These are phyloP conservation scores for Colletotrichum chrysophilum DNA, from an alignment of 2,329 filamentous ascomycete genomes.

Conservation along the genomic window DNA sequence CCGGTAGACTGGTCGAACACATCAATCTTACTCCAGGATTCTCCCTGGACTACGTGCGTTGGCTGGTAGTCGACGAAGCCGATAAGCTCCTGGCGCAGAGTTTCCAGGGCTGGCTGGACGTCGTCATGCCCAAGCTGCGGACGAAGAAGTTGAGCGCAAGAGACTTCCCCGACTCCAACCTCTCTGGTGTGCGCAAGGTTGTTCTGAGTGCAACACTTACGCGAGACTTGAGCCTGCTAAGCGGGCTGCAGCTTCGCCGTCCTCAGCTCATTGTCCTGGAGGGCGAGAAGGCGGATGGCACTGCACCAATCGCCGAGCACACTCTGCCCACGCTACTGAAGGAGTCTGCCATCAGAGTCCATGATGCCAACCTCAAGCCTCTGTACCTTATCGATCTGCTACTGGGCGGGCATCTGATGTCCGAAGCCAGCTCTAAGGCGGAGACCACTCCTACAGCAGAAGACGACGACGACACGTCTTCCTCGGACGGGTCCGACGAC, in stretches of 20 bases:
- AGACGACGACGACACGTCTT: conserved; percentile 30
- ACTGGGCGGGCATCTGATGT: conserved; percentile 54
- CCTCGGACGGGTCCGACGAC: conserved; percentile 31
- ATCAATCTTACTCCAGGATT: conserved; percentile 85
- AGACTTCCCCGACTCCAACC: conserved; percentile 58
- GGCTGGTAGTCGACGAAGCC: conserved; percentile 93
- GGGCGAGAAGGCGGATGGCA: conserved; percentile 40
- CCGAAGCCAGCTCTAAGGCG: conserved; percentile 21
- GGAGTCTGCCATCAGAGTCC: conserved; percentile 72
- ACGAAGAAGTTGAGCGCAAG: conserved; percentile 53
- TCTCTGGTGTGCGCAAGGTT: conserved; percentile 73
- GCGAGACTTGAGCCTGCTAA: conserved; percentile 80
- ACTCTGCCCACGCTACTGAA: conserved; percentile 66
- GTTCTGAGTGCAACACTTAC: conserved; percentile 94
- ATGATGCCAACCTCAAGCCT: conserved; percentile 76
- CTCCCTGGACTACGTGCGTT: conserved; percentile 76
- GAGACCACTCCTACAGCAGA: conserved; percentile 9
- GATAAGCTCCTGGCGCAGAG: conserved; percentile 90
- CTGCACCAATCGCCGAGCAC: conserved; percentile 51
- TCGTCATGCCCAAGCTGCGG: conserved; percentile 69
- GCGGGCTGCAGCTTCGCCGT: conserved; percentile 71
- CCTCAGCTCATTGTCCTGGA: conserved; percentile 82
- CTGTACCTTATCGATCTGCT: conserved; percentile 84
- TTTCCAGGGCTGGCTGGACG: conserved; percentile 87
- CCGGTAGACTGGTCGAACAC: conserved; percentile 90